Evolutionary conservation across 2,329 filamentous ascomycete species (phyloP).

Genomic region (Cercospora sp.): DNA sequence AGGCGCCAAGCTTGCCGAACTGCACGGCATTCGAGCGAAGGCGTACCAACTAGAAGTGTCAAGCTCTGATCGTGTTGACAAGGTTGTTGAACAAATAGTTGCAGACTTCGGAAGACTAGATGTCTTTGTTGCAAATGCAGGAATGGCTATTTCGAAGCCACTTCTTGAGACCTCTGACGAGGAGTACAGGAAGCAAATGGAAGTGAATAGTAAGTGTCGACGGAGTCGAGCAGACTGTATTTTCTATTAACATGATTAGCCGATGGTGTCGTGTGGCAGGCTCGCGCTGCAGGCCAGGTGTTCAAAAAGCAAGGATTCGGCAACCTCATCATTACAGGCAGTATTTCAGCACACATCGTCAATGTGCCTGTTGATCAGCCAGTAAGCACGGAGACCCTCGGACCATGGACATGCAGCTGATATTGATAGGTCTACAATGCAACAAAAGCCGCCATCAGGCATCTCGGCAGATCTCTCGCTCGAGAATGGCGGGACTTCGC

Average conservation of each 20-base stretch:
- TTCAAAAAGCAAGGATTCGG: conserved; percentile 49
- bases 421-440: conserved; percentile 52
- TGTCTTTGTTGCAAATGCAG: conserved; percentile 24
- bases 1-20: conserved; percentile 8
- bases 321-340: conserved; percentile 53
- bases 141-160: conserved; percentile 24
- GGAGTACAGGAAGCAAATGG: conserved; percentile 17
- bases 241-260: conserved; percentile 20
- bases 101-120: conserved; percentile 15
- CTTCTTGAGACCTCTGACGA: conserved; percentile 19
- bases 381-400: conserved; percentile 28
- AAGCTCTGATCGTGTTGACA: not conserved
- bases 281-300: conserved; percentile 45
- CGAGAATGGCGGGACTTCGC: conserved; percentile 59
- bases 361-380: conserved; percentile 56
- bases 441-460: conserved; percentile 58
- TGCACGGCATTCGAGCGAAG: not conserved
- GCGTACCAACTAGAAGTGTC: conserved; percentile 9
- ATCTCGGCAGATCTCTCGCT: conserved; percentile 58
- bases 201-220: conserved; percentile 19
- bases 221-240: too few relatives aligned
- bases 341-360: conserved; percentile 40
- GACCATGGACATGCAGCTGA: not conserved
- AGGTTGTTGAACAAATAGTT: conserved; percentile 4
- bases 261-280: conserved; percentile 46